Conservation (phyloP, 163 green algal genomes). For the Botryococcus braunii region DNA sequence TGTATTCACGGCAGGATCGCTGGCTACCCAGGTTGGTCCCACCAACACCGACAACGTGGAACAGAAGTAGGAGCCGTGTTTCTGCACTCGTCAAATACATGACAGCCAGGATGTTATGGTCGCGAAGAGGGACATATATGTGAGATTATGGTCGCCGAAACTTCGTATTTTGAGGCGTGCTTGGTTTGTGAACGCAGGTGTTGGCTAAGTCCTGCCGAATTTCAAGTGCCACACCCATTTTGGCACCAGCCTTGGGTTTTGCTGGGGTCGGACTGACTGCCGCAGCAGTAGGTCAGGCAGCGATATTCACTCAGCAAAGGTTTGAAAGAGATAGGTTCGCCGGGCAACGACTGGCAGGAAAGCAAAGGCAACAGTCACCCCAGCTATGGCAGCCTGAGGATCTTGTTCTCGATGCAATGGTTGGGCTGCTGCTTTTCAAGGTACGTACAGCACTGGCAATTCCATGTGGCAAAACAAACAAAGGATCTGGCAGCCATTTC, state of each 20-base stretch:
- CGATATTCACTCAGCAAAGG: no score
- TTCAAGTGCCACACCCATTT: conserved; percentile 58
- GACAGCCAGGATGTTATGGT: not conserved
- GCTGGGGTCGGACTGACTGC: conserved; percentile 47
- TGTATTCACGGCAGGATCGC: conserved; percentile 42
- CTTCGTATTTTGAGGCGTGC: not conserved
- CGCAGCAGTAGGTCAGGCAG: conserved; percentile 48
- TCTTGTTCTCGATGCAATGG: conserved; percentile 36
- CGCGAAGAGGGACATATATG: no score
- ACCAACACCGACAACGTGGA: not conserved
- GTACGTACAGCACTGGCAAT: conserved; percentile 5
- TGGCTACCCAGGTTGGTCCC: conserved; percentile 29
- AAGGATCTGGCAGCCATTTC: no score
- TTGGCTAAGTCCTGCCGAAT: conserved; percentile 40
- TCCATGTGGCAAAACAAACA: conserved; percentile 1
- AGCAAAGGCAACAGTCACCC: no score
- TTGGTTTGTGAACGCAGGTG: conserved; percentile 18
- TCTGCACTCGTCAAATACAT: not conserved
- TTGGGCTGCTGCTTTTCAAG: conserved; percentile 56
- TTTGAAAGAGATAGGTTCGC: no score
- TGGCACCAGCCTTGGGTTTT: conserved; percentile 38
- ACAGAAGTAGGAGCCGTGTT: not conserved
- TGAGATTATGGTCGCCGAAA: no score
- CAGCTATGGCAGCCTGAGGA: conserved; percentile 13
- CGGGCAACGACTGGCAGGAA: not conserved